phyloP scores from a whole-genome alignment of 257 asterid genomes.

The Fraxinus quadrangulata region DNA sequence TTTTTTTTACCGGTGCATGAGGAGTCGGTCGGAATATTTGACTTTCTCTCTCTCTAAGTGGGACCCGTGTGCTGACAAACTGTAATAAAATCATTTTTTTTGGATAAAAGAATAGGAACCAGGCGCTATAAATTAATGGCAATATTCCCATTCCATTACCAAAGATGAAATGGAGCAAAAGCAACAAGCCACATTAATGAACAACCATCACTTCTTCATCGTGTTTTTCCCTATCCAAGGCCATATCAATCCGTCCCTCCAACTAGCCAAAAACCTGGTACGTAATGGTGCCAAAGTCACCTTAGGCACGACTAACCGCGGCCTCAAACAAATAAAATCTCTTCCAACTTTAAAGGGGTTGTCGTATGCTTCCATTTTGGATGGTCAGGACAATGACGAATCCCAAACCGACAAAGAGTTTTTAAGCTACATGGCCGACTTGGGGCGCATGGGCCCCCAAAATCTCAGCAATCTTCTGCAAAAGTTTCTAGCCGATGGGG shows the following conservation, averaged over 20 bases:
- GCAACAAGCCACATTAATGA: neutral
- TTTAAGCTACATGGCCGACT: slow-evolving; percentile 15
- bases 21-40: too few relatives aligned
- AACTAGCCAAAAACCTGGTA: slow-evolving; percentile 54
- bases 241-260: slow-evolving; percentile 60
- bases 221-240: slow-evolving; percentile 49
- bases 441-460: slow-evolving; percentile 26
- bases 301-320: slow-evolving; percentile 44
- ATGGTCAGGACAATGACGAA: slow-evolving; percentile 32
- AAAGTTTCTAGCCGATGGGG: slow-evolving; percentile 22
- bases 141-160: neutral
- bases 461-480: slow-evolving; percentile 25
- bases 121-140: too few relatives aligned
- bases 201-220: slow-evolving; percentile 38
- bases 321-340: slow-evolving; percentile 21
- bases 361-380: slow-evolving; percentile 41
- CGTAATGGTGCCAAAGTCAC: slow-evolving; percentile 50
- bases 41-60: too few relatives aligned
- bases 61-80: too few relatives aligned
- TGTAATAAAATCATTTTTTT: too few relatives aligned
- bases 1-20: too few relatives aligned
- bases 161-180: neutral
- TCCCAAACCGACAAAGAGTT: neutral
- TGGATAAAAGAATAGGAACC: too few relatives aligned
- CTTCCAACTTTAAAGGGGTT: slow-evolving; percentile 33